Percentiles rank a stretch among this genome's conserved stretches.
phyloP scores from a whole-genome alignment of 441 rosid species.

The Gossypium lobatum region DNA sequence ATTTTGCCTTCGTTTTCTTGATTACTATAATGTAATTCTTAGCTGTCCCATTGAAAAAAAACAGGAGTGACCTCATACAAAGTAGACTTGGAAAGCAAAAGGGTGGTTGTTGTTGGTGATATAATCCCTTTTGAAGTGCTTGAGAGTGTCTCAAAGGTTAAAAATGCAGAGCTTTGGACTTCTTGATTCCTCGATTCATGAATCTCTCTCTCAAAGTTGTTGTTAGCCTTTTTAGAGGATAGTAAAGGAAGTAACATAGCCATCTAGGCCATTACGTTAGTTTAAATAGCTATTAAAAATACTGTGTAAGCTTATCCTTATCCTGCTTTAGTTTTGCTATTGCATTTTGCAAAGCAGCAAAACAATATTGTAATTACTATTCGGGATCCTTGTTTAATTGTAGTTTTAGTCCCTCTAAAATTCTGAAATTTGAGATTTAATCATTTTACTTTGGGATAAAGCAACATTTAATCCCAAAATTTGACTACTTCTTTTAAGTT shows the following conservation, averaged over 20 bases:
- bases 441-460: too few relatives aligned
- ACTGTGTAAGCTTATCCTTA: not conserved
- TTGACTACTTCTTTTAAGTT: too few relatives aligned
- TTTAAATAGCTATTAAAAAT: not conserved
- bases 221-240: not conserved
- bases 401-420: too few relatives aligned
- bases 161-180: conserved; percentile 75
- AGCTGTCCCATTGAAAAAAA: conserved; percentile 3
- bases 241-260: not conserved
- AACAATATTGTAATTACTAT: not conserved
- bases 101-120: conserved; percentile 77
- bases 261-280: not conserved
- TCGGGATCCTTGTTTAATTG: too few relatives aligned
- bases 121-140: conserved; percentile 66
- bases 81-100: conserved; percentile 84
- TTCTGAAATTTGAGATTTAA: too few relatives aligned
- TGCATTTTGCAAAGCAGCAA: not conserved
- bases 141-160: conserved; percentile 71
- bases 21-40: not conserved
- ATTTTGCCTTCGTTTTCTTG: not conserved
- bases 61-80: conserved; percentile 79
- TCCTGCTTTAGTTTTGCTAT: not conserved
- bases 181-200: conserved; percentile 8
- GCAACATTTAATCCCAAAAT: too few relatives aligned
- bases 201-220: not conserved